Percentiles rank a stretch among this genome's conserved stretches.
Evolutionary conservation across 179 eudicot species (phyloP).

Genomic region (Amaranthus tricolor): DNA sequence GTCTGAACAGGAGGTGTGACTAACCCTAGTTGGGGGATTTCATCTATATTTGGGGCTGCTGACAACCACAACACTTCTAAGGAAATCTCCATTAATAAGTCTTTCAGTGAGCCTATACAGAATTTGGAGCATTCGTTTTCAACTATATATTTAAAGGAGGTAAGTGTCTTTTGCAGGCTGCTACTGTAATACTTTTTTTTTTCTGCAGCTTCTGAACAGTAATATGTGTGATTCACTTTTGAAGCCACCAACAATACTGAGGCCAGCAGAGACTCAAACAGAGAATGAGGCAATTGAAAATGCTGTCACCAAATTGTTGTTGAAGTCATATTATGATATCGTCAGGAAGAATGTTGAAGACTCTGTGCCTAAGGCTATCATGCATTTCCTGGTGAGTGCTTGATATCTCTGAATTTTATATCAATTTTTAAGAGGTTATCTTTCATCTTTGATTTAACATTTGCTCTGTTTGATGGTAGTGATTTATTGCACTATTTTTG

Average conservation of each 20-base stretch:
- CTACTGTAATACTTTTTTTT: not conserved
- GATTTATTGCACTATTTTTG: not conserved
- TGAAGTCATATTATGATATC: conserved; percentile 87
- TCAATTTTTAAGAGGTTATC: not conserved
- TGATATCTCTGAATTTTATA: not conserved
- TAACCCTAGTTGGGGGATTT: conserved; percentile 18
- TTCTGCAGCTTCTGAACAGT: not conserved
- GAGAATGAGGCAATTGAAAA: conserved; percentile 76
- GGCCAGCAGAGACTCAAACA: conserved; percentile 73
- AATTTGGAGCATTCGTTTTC: conserved; percentile 15
- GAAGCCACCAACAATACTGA: conserved; percentile 79
- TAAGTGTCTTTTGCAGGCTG: conserved; percentile 14
- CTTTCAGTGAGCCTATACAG: conserved; percentile 36
- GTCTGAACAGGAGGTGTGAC: conserved; percentile 42
- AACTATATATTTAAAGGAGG: conserved; percentile 11
- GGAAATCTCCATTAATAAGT: conserved; percentile 43
- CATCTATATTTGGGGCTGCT: conserved; percentile 13
- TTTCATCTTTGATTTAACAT: not conserved
- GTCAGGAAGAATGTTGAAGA: conserved; percentile 87
- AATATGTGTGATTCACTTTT: conserved; percentile 16
- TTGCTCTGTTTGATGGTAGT: not conserved
- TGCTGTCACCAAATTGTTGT: conserved; percentile 64
- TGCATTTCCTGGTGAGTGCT: conserved; percentile 86
- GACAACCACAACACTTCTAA: conserved; percentile 35
- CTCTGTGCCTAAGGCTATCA: conserved; percentile 87